phyloP scores from a whole-genome alignment of 2,329 filamentous ascomycete species.

The Pseudogymnoascus pannorum region DNA sequence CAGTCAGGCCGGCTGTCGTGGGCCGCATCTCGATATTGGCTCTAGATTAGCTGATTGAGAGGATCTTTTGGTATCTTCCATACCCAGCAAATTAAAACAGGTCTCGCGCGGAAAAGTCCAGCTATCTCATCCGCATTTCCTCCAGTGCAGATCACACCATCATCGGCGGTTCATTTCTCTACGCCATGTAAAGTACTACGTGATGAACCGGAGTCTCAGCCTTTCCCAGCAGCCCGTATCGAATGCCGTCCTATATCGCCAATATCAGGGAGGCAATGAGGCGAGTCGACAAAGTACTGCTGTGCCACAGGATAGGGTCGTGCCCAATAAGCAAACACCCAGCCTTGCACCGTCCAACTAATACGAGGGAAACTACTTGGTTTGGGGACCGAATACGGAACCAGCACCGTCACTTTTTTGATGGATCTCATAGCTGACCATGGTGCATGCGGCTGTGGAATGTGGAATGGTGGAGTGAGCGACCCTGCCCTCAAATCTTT shows the following conservation, averaged over 20 bases:
- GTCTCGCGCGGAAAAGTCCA: neutral
- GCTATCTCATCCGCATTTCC: slow-evolving; percentile 2
- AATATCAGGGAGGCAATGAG: slow-evolving; percentile 2
- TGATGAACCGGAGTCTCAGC: neutral
- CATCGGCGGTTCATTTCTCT: neutral
- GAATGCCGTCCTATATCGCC: neutral
- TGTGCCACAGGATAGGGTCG: slow-evolving; percentile 2
- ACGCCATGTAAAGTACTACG: neutral
- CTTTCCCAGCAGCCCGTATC: neutral
- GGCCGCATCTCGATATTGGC: slow-evolving; percentile 6
- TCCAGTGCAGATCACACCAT: slow-evolving; percentile 6
- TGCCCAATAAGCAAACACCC: slow-evolving; percentile 5
- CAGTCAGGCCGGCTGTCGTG: neutral
- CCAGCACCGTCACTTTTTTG: neutral
- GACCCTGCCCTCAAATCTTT: neutral
- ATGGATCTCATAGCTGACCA: neutral
- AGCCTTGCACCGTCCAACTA: neutral
- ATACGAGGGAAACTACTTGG: neutral
- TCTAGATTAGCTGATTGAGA: neutral
- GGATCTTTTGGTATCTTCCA: slow-evolving; percentile 6
- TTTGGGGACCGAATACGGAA: neutral
- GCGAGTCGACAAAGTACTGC: slow-evolving; percentile 1
- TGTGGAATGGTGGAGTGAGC: slow-evolving; percentile 1
- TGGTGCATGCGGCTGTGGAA: slow-evolving; percentile 7
- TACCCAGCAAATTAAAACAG: slow-evolving; percentile 2